Evolutionary conservation across 148 eudicot species (phyloP), one percentile per base, ranked within the genome.

Genomic region (Vaccinium vitisidaea): DNA sequence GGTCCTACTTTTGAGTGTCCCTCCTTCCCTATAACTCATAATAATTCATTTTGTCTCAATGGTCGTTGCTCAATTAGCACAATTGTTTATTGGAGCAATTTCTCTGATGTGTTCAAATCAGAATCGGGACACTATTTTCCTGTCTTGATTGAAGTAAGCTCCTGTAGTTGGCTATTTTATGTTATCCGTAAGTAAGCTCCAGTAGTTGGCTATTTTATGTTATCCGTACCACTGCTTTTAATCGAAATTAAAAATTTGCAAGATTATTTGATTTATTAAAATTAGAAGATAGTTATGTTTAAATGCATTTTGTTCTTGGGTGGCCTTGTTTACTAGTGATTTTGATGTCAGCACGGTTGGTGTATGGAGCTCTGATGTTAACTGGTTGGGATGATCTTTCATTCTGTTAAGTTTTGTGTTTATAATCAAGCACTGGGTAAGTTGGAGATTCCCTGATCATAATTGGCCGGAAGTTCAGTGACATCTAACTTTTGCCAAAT

Each of bases 1-100:
- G 75, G 77, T 84, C 69, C 55, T 30, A 15, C n/a, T 46, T 83
- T 67, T 75, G 63, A 49, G 75, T 53, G 80, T 61, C 61, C 25
- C 2, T 81, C 74, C 32, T 36, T 73, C 39, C 69, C 82, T 69
- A 4, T 19, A 6, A 13, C 73, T 56, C 56, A 8, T 80, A 63
- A 32, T 80, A 9, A 18, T 36, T 32, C 83, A 39, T 59, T 80
- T 39, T 13, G 83, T 50, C 32, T 4, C 53, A 8, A 9, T 15
- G 16, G 30, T 54, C 15, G 5, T 80, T 32, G 32, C 50, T 58
- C 56, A 56, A 30, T 8, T 11, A 32, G 50, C 7, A 0, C 16
- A 23, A 15, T 53, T 78, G 58, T 58, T 55, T 80, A 30, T 0
- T 7, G 1, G 11, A 55, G 30, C 19, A 54, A n/a, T 55, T 25